Evolutionary conservation across 2,329 filamentous ascomycete species (phyloP).

Genomic region (Huntiella bhutanensis): DNA sequence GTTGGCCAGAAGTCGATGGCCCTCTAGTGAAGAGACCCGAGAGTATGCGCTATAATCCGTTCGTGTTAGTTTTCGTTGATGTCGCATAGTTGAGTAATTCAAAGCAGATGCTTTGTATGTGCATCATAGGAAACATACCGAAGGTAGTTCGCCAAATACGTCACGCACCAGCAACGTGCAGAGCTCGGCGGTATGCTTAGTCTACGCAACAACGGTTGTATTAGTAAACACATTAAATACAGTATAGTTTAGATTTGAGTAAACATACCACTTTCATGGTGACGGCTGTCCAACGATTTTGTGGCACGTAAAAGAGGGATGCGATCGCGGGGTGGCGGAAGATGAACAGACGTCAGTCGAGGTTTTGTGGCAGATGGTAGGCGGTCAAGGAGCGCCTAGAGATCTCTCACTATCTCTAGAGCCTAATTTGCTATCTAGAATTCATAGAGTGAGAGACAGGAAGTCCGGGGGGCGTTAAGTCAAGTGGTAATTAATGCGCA

Average conservation of each 20-base stretch:
- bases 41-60: slow-evolving; percentile 53
- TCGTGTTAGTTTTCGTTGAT: background rate
- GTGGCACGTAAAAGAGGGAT: background rate
- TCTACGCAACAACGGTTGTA: slow-evolving; percentile 21
- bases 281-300: background rate
- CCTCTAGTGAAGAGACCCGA: slow-evolving; percentile 60
- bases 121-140: slow-evolving; percentile 37
- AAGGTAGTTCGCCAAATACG: slow-evolving; percentile 76
- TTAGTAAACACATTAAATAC: background rate
- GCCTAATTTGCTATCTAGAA: slow-evolving; percentile 49
- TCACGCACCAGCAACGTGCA: slow-evolving; percentile 79
- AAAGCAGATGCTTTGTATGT: background rate
- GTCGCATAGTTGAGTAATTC: background rate
- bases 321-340: background rate
- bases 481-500: background rate
- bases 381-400: slow-evolving; percentile 46
- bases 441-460: slow-evolving; percentile 30
- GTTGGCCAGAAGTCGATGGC: slow-evolving; percentile 49
- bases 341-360: background rate
- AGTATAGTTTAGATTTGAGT: slow-evolving; percentile 3
- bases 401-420: slow-evolving; percentile 65
- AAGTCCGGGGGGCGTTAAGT: background rate
- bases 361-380: slow-evolving; percentile 26
- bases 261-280: slow-evolving; percentile 20
- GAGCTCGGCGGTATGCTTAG: slow-evolving; percentile 65